Evolutionary conservation across 805 yeast genomes (phyloP).

Genomic region (Hanseniaspora jakobsenii): DNA sequence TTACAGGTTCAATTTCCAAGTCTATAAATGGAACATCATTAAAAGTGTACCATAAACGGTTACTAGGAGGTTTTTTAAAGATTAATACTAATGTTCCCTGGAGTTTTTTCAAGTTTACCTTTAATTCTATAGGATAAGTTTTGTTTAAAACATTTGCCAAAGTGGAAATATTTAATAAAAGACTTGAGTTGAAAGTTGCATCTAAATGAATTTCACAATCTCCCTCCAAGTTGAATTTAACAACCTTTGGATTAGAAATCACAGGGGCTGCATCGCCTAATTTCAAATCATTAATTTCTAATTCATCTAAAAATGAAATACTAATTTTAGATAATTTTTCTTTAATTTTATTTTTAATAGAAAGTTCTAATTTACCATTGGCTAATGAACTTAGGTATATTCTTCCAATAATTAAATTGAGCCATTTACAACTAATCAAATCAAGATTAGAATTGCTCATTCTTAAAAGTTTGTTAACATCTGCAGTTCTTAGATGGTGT

Average conservation of each 20-base stretch:
- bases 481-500: slow-evolving; percentile 55
- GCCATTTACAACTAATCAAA: slow-evolving; percentile 75
- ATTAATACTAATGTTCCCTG: slow-evolving; percentile 62
- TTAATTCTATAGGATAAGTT: slow-evolving; percentile 62
- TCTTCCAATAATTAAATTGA: slow-evolving; percentile 78
- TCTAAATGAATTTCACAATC: slow-evolving; percentile 48
- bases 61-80: slow-evolving; percentile 83
- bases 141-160: slow-evolving; percentile 57
- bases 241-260: slow-evolving; percentile 57
- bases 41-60: slow-evolving; percentile 83
- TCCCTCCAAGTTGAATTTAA: slow-evolving; percentile 71
- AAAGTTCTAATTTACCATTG: slow-evolving; percentile 52
- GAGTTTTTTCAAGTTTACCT: slow-evolving; percentile 53
- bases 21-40: slow-evolving; percentile 65
- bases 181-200: slow-evolving; percentile 61
- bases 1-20: slow-evolving; percentile 76
- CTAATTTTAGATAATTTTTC: slow-evolving; percentile 68
- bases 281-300: slow-evolving; percentile 56
- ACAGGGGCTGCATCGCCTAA: slow-evolving; percentile 76
- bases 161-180: slow-evolving; percentile 67
- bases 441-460: slow-evolving; percentile 72
- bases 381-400: slow-evolving; percentile 63
- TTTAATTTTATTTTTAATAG: slow-evolving; percentile 46
- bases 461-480: slow-evolving; percentile 63
- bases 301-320: slow-evolving; percentile 76